Conservation (phyloP, 805 yeast species). For the Ogataea minuta region DNA sequence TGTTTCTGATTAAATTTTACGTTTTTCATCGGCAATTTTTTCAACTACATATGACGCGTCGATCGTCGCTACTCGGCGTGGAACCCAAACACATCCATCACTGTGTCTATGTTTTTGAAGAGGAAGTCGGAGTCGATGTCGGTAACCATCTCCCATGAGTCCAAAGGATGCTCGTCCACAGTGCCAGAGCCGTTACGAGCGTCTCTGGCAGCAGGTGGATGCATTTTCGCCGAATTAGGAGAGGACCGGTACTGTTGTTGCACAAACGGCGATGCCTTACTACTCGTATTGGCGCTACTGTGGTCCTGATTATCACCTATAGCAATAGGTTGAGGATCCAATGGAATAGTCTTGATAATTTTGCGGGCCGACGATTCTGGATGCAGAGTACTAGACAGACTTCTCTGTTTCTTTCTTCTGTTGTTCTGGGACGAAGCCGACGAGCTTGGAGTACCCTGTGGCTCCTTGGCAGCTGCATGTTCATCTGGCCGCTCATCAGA, state of each 20-base stretch:
- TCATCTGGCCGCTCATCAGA: conserved; percentile 21
- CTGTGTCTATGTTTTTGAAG: conserved; percentile 82
- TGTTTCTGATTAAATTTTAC: conserved; percentile 3
- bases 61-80: conserved; percentile 45
- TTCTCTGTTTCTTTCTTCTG: conserved; percentile 40
- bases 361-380: conserved; percentile 73
- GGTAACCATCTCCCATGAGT: conserved; percentile 37
- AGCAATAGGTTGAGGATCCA: conserved; percentile 78
- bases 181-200: neutral
- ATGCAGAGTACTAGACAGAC: conserved; percentile 53
- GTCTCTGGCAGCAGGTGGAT: neutral
- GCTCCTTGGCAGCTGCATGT: conserved; percentile 18
- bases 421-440: conserved; percentile 21
- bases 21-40: conserved; percentile 16
- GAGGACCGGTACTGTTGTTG: conserved; percentile 20
- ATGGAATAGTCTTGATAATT: conserved; percentile 73
- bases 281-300: conserved; percentile 19
- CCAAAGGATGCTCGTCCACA: conserved; percentile 33
- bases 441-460: conserved; percentile 24
- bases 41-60: conserved; percentile 9
- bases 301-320: conserved; percentile 28
- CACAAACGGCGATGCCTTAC: conserved; percentile 22
- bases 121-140: conserved; percentile 51
- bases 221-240: conserved; percentile 10
- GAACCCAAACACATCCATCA: conserved; percentile 91